Conservation (phyloP, 2,329 filamentous ascomycete genomes). For the Graphilbum sp. region DNA sequence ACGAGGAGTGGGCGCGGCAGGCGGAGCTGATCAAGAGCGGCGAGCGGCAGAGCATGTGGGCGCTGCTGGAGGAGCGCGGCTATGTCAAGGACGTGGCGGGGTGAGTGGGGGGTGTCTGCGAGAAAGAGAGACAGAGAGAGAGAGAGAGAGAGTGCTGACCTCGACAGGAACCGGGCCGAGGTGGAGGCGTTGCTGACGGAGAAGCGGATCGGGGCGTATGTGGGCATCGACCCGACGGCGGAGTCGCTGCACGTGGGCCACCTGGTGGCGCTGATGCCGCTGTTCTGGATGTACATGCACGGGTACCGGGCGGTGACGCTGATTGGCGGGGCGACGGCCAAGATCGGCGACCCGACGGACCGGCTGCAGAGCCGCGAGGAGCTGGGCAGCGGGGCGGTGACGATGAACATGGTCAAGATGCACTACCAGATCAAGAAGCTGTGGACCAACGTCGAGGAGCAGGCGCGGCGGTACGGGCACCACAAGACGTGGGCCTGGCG, state of each 20-base stretch:
- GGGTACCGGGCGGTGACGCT: slow-evolving; percentile 53
- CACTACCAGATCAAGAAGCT: slow-evolving; percentile 54
- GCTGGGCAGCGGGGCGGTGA: slow-evolving; percentile 32
- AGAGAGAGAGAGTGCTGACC: neutral
- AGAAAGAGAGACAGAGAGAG: neutral
- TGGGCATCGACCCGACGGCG: slow-evolving; percentile 70
- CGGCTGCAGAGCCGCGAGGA: slow-evolving; percentile 45
- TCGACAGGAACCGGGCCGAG: slow-evolving; percentile 25
- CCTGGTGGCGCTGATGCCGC: slow-evolving; percentile 63
- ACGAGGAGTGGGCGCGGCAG: slow-evolving; percentile 29
- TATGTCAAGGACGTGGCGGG: slow-evolving; percentile 60
- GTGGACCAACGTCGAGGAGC: slow-evolving; percentile 54
- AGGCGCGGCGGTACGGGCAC: slow-evolving; percentile 51
- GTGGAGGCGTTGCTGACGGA: slow-evolving; percentile 47
- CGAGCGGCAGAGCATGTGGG: slow-evolving; percentile 37
- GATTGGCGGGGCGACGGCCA: slow-evolving; percentile 58
- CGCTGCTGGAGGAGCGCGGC: slow-evolving; percentile 53
- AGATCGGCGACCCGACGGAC: slow-evolving; percentile 64
- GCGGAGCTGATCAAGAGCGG: slow-evolving; percentile 33
- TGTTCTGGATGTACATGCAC: slow-evolving; percentile 72
- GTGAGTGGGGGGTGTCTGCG: slow-evolving; percentile 24
- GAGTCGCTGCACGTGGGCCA: slow-evolving; percentile 68
- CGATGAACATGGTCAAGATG: slow-evolving; percentile 51
- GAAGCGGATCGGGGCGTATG: slow-evolving; percentile 57
- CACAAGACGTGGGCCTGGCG: slow-evolving; percentile 46